Percentiles rank a stretch among this genome's conserved stretches.
Conservation (phyloP, 345 rosid genomes). For the Orychophragmus violaceus region DNA sequence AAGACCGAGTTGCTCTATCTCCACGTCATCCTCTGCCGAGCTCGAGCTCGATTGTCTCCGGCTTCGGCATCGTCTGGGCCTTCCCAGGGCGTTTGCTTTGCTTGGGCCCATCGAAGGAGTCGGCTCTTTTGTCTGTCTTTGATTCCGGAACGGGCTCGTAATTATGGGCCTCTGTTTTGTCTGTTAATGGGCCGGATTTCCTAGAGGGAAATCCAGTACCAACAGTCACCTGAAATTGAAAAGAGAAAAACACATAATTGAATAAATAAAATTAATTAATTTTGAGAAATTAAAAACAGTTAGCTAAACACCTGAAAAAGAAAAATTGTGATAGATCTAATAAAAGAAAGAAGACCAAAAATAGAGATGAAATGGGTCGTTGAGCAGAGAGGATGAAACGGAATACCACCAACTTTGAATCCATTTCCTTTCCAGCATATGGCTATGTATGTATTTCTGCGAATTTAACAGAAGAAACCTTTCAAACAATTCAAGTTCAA, state of each 20-base stretch:
- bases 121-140: too few species aligned
- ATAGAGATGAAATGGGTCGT: conserved; percentile 25
- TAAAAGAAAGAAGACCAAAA: conserved; percentile 29
- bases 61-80: too few species aligned
- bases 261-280: not conserved
- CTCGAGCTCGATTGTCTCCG: too few species aligned
- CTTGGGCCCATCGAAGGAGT: too few species aligned
- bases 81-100: too few species aligned
- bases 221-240: too few species aligned
- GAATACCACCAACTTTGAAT: conserved; percentile 30
- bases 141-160: too few species aligned
- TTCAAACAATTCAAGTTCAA: conserved; percentile 1
- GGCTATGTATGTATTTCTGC: conserved; percentile 13
- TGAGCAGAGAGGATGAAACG: conserved; percentile 29
- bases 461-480: conserved; percentile 5
- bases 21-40: too few species aligned
- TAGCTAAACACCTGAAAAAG: conserved; percentile 12
- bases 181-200: too few species aligned
- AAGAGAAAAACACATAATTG: not conserved
- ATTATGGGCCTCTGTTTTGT: too few species aligned
- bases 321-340: conserved; percentile 4
- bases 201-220: too few species aligned
- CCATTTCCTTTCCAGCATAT: conserved; percentile 6
- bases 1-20: too few species aligned
- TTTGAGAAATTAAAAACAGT: not conserved